phyloP scores from a whole-genome alignment of 176 grass and related monocot species.

The Ampelocalamus luodianensis region DNA sequence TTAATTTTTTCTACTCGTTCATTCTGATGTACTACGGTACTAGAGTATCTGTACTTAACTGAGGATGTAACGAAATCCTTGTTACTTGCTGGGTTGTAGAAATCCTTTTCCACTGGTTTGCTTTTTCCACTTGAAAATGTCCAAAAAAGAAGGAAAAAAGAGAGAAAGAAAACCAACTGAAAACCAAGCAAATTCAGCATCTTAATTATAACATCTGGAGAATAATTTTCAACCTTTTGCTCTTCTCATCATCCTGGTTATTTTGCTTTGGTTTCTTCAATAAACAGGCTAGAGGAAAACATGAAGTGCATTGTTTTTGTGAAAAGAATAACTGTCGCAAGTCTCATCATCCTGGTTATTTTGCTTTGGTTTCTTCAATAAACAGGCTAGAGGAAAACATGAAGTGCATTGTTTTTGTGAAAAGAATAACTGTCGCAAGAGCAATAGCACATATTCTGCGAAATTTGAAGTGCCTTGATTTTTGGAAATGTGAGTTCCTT shows the following conservation, averaged over 20 bases:
- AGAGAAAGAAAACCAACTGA: not conserved
- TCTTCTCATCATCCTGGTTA: conserved; percentile 41
- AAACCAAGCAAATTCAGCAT: conserved; percentile 29
- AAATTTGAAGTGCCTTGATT: conserved; percentile 68
- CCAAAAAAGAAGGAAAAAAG: not conserved
- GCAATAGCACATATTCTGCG: conserved; percentile 67
- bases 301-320: conserved; percentile 97
- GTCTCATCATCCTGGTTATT: conserved; percentile 40
- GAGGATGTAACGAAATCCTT: not conserved
- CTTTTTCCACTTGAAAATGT: conserved; percentile 17
- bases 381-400: conserved; percentile 65
- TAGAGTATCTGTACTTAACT: not conserved
- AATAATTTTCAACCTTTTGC: conserved; percentile 35
- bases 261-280: conserved; percentile 45
- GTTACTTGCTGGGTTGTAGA: conserved; percentile 7
- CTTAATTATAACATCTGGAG: conserved; percentile 21
- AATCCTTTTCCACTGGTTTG: conserved; percentile 1
- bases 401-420: conserved; percentile 98
- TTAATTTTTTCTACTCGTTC: not conserved
- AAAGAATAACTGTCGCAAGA: conserved; percentile 79
- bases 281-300: conserved; percentile 63
- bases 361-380: conserved; percentile 46
- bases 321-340: conserved; percentile 82
- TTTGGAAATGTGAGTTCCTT: conserved; percentile 90
- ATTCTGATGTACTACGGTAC: not conserved